Conservation (phyloP, 805 yeast species). For the Kluyveromyces wickerhamii region DNA sequence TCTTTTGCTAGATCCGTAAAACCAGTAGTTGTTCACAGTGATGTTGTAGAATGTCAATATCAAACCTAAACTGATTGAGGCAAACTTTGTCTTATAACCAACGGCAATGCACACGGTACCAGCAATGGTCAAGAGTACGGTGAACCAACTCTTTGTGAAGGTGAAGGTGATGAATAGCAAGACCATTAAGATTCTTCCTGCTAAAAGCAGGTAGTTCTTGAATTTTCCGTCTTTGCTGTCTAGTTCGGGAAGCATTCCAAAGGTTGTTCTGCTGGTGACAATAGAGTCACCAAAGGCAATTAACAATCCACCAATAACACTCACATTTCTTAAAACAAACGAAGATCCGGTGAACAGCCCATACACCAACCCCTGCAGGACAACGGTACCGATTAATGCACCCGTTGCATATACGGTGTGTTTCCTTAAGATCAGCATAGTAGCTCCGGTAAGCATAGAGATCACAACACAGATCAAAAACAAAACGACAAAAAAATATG, state of each 20-base stretch:
- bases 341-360: constrained; percentile 76
- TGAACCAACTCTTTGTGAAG: constrained; percentile 62
- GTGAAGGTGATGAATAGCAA: constrained; percentile 81
- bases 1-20: constrained; percentile 57
- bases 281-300: constrained; percentile 82
- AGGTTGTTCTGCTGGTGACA: constrained; percentile 60
- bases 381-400: constrained; percentile 59
- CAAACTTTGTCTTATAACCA: constrained; percentile 88
- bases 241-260: constrained; percentile 41
- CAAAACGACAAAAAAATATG: constrained; percentile 67
- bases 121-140: constrained; percentile 55
- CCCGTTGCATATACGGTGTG: constrained; percentile 63
- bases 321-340: constrained; percentile 78
- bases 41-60: constrained; percentile 70
- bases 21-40: constrained; percentile 84
- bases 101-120: constrained; percentile 76
- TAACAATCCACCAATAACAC: constrained; percentile 86
- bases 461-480: constrained; percentile 57
- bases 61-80: constrained; percentile 63
- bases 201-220: constrained; percentile 73
- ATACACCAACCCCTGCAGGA: constrained; percentile 79
- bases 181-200: constrained; percentile 81
- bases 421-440: constrained; percentile 60
- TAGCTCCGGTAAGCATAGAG: constrained; percentile 67
- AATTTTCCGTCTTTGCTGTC: constrained; percentile 50